A percentile compares a stretch with the other conserved stretches of the same genome.
phyloP scores from a whole-genome alignment of 805 yeast genomes.

The Candida tallmaniae region DNA sequence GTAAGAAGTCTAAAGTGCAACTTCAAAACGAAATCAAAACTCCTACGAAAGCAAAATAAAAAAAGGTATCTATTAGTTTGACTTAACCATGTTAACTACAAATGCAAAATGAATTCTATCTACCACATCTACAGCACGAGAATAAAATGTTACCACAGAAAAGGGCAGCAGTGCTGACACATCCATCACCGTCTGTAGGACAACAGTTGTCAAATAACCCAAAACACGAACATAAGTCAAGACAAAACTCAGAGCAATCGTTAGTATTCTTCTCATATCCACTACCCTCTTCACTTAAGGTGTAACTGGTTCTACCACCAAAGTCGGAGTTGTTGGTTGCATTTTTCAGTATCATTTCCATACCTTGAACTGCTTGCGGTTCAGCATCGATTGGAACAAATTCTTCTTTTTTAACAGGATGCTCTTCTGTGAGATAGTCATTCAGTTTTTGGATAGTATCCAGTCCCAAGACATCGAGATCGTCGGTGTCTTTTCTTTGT shows the following conservation, averaged over 20 bases:
- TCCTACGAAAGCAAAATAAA: too few species aligned
- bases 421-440: background rate
- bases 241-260: conserved; percentile 40
- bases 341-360: conserved; percentile 8
- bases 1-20: too few species aligned
- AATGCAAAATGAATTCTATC: too few species aligned
- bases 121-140: conserved; percentile 22
- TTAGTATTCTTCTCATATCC: conserved; percentile 36
- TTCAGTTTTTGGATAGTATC: conserved; percentile 11
- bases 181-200: conserved; percentile 40
- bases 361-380: conserved; percentile 13
- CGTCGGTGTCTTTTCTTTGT: too few species aligned
- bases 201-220: conserved; percentile 38
- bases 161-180: conserved; percentile 29
- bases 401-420: conserved; percentile 1
- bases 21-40: too few species aligned
- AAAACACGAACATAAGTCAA: conserved; percentile 34
- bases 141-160: conserved; percentile 35
- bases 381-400: conserved; percentile 11
- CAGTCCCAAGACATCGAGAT: too few species aligned
- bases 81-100: too few species aligned
- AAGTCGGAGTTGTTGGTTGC: conserved; percentile 5
- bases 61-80: too few species aligned
- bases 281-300: conserved; percentile 24
- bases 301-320: conserved; percentile 14